phyloP scores from a whole-genome alignment of 164 flowering plant species.

The Magnolia kwangsiensis region DNA sequence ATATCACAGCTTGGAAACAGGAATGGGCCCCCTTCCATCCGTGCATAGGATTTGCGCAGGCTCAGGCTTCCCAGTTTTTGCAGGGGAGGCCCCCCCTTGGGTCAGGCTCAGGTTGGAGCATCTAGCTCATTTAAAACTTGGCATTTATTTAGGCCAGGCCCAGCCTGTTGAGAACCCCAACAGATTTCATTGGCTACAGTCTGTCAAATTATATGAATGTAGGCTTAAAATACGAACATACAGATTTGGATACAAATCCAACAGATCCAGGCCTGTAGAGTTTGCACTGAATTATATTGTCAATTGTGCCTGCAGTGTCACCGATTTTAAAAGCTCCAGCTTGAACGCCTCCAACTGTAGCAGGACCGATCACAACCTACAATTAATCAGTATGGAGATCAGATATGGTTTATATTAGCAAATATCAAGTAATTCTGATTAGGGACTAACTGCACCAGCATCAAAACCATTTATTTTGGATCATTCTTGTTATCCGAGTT shows the following conservation, averaged over 20 bases:
- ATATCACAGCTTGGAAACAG: too few relatives aligned
- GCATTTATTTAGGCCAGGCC: neutral
- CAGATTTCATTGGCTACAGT: neutral
- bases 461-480: neutral
- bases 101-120: neutral
- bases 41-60: too few relatives aligned
- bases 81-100: neutral
- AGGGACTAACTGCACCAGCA: neutral
- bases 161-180: neutral
- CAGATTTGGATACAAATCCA: constrained; percentile 99
- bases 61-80: neutral
- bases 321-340: constrained; percentile 96
- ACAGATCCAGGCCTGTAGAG: constrained; percentile 99
- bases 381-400: constrained; percentile 5
- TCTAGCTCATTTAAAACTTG: neutral
- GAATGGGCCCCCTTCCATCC: too few relatives aligned
- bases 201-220: neutral
- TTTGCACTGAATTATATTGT: constrained; percentile 91
- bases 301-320: constrained; percentile 95
- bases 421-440: neutral
- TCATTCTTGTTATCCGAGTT: constrained; percentile 1
- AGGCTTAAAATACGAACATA: constrained; percentile 29
- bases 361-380: constrained; percentile 98
- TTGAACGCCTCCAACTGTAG: constrained; percentile 95
- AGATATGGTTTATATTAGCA: neutral